Evolutionary conservation across 768 basidiomycete species (phyloP), one percentile per base, ranked within the genome.

Genomic region (Suillus decipiens): DNA sequence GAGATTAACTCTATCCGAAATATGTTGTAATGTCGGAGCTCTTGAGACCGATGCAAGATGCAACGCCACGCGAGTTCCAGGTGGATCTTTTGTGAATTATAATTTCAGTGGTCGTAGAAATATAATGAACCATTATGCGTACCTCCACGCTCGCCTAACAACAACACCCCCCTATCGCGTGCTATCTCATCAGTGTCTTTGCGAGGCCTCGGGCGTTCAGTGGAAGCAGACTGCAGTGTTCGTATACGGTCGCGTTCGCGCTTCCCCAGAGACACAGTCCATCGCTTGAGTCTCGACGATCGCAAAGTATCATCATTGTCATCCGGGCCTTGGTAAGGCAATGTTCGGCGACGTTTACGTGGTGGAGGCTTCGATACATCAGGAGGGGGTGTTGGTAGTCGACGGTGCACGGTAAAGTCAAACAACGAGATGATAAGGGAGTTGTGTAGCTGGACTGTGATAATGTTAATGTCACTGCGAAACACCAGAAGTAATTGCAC

Each of bases 361-460:
- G 84, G 78, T 14, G 86, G 80, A 7, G 81, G 83, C 67, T 89
- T 89, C 10, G 88, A 83, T 1, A 79, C 71, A 43, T 87, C 77
- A n/a, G 83, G 82, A 1, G 86, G 85, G 5, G 89, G 88, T 1
- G 89, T 86, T 0, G 84, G 83, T 2, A 86, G 85, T 47, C 89
- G 83, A 67, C 88, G 86, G 67, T 89, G 85, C 0, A 86, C 85
- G 1, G 90, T 90, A 28, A 89, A 89, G 73, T 92, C 91, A 65
- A 93, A 91, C 17, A 94, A 75, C 2, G 92, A 92, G 36, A 93
- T 92, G 41, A 94, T 87, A 37, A 94, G 80, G 12, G 92, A 87
- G 73, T 94, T 94, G 71, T 94, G 92, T 2, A 93, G 77, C 73
- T 92, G 90, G 34, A 92, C 89, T 89, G 64, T n/a, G 48, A 11